Conservation (phyloP, 1,284 basidiomycete genomes). For the Papiliotrema laurentii region DNA sequence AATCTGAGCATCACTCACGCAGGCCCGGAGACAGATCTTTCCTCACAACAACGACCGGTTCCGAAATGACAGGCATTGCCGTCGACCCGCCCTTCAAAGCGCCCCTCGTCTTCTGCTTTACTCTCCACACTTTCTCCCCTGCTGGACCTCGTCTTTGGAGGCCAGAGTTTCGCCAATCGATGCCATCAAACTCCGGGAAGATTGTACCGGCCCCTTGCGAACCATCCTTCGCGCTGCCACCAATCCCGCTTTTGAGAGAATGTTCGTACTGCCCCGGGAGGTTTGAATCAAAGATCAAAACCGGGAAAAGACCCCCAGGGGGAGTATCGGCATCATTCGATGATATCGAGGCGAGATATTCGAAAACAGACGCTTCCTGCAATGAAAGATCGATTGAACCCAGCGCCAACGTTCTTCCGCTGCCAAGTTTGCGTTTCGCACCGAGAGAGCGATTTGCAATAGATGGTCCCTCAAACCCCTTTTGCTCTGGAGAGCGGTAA, state of each 20-base stretch:
- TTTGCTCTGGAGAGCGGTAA: constrained; percentile 19
- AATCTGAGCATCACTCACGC: constrained; percentile 12
- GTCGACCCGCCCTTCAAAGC: constrained; percentile 25
- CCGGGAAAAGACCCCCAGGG: constrained; percentile 40
- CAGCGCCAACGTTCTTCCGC: background rate
- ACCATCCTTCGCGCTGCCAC: background rate
- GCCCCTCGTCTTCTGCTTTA: constrained; percentile 26
- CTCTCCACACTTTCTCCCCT: constrained; percentile 40
- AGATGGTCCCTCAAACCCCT: no score
- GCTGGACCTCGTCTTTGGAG: constrained; percentile 19
- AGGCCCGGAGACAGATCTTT: constrained; percentile 12
- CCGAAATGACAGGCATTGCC: constrained; percentile 7
- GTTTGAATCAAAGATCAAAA: constrained; percentile 43
- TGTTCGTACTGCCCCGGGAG: constrained; percentile 38
- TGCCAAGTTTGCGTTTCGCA: no score
- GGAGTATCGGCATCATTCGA: constrained; percentile 19
- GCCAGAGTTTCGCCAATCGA: constrained; percentile 44
- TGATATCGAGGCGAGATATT: constrained; percentile 29
- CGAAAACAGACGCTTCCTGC: constrained; percentile 31
- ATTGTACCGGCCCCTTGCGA: background rate
- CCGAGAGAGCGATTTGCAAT: no score
- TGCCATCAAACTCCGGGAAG: constrained; percentile 39
- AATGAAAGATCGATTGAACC: constrained; percentile 17
- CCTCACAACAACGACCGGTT: constrained; percentile 19
- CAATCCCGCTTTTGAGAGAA: background rate